Evolutionary conservation across 768 basidiomycete species (phyloP).

Genomic region (Solioccasus polychromus): DNA sequence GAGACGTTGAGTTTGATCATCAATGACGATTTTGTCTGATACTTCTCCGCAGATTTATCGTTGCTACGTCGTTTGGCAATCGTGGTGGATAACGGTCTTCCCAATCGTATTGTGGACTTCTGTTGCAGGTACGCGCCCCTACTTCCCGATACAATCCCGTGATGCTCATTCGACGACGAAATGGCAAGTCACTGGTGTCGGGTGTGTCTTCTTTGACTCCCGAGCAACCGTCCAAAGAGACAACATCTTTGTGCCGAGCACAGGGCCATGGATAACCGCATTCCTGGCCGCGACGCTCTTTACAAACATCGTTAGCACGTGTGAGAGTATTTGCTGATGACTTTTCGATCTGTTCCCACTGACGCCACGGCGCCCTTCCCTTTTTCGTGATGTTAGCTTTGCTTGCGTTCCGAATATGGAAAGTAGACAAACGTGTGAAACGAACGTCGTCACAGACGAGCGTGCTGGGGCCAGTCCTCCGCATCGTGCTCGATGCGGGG

Average conservation of each 20-base stretch:
- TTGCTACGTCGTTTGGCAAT: conserved; percentile 28
- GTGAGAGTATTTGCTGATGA: conserved; percentile 2
- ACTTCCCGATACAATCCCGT: too few relatives aligned
- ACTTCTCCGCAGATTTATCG: conserved; percentile 31
- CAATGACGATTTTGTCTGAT: too few relatives aligned
- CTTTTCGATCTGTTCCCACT: not conserved
- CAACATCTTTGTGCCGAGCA: conserved; percentile 15
- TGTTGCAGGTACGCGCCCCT: conserved; percentile 4
- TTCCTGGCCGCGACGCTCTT: conserved; percentile 19
- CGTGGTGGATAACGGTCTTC: conserved; percentile 16
- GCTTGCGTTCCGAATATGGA: conserved; percentile 27
- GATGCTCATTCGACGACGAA: not conserved
- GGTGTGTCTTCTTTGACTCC: conserved; percentile 16
- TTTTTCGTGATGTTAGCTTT: conserved; percentile 9
- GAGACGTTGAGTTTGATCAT: conserved; percentile 1
- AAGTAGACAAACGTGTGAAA: conserved; percentile 8
- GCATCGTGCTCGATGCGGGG: conserved; percentile 24
- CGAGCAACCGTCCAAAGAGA: conserved; percentile 5
- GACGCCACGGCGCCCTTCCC: not conserved
- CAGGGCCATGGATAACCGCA: conserved; percentile 22
- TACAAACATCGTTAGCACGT: conserved; percentile 21
- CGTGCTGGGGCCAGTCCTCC: conserved; percentile 16
- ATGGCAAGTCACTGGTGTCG: conserved; percentile 12
- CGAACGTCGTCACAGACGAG: conserved; percentile 1
- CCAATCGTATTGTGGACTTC: conserved; percentile 18